A percentile compares a stretch with the other conserved stretches of the same genome.
phyloP scores from a whole-genome alignment of 2,329 filamentous ascomycete genomes.

The Aspergillus fumigatus region DNA sequence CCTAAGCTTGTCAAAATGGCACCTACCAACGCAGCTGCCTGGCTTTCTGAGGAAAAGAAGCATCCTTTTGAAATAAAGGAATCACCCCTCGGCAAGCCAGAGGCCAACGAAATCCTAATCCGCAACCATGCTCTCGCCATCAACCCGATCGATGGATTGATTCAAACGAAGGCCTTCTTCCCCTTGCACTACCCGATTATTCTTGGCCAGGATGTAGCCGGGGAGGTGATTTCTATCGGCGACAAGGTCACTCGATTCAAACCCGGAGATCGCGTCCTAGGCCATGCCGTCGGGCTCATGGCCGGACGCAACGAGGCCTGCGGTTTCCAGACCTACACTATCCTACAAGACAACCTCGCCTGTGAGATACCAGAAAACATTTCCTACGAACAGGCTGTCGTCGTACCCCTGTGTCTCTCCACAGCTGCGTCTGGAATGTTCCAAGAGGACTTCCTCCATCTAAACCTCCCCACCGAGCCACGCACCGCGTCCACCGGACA shows the following conservation, averaged over 20 bases:
- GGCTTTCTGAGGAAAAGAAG: no score
- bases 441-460: conserved; percentile 17
- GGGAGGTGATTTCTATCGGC: conserved; percentile 11
- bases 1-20: no score
- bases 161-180: conserved; percentile 20
- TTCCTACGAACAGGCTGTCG: conserved; percentile 25
- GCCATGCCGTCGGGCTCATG: conserved; percentile 14
- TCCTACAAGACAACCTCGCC: conserved; percentile 18
- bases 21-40: no score
- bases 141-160: conserved; percentile 31
- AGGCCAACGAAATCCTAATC: conserved; percentile 17
- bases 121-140: conserved; percentile 22
- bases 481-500: no score
- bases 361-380: conserved; percentile 23
- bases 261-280: conserved; percentile 26
- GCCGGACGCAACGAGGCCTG: conserved; percentile 8
- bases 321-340: conserved; percentile 29
- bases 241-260: conserved; percentile 9
- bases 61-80: no score
- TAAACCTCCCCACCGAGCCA: conserved; percentile 11
- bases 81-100: no score
- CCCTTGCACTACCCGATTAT: conserved; percentile 11
- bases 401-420: conserved; percentile 29
- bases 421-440: conserved; percentile 29
- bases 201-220: conserved; percentile 16